phyloP scores from a whole-genome alignment of 1,284 basidiomycete species.

The Ceratobasidium sp. region DNA sequence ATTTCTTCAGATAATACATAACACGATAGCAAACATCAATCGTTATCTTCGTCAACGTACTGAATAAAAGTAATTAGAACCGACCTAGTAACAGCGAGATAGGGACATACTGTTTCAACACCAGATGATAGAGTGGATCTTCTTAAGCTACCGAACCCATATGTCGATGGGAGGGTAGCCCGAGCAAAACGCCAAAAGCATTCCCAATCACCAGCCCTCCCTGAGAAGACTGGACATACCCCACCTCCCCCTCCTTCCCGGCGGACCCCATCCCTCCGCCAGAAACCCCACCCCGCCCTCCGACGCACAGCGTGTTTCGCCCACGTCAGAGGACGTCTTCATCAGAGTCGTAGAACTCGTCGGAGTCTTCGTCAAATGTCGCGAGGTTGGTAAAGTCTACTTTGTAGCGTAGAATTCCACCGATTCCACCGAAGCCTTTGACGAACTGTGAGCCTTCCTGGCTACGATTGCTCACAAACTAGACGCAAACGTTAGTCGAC shows the following conservation, averaged over 20 bases:
- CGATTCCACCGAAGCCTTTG: constrained; percentile 98
- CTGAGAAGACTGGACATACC: constrained; percentile 11
- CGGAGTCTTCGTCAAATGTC: constrained; percentile 80
- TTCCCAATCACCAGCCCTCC: constrained; percentile 8
- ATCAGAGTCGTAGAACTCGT: constrained; percentile 87
- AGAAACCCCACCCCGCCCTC: constrained; percentile 21
- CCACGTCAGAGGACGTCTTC: constrained; percentile 73
- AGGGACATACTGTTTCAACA: constrained; percentile 17
- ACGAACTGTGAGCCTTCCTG: constrained; percentile 99
- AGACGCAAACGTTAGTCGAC: not conserved
- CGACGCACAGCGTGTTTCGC: constrained; percentile 34
- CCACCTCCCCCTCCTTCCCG: constrained; percentile 8
- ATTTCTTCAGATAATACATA: constrained; percentile 7
- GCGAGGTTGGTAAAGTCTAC: constrained; percentile 90
- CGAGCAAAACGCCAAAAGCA: constrained; percentile 19
- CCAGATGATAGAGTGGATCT: constrained; percentile 33
- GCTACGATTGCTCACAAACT: constrained; percentile 81
- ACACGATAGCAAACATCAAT: constrained; percentile 1
- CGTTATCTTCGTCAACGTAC: constrained; percentile 11
- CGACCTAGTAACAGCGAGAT: too few species aligned
- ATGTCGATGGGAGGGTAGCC: not conserved
- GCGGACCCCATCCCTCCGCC: constrained; percentile 15
- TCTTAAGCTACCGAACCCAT: constrained; percentile 9
- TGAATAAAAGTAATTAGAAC: constrained; percentile 2
- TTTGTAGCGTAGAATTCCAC: constrained; percentile 95